Base-by-base conservation (phyloP, 495 filamentous ascomycete genomes). In the Podospora bellae-mahoneyi region DNA sequence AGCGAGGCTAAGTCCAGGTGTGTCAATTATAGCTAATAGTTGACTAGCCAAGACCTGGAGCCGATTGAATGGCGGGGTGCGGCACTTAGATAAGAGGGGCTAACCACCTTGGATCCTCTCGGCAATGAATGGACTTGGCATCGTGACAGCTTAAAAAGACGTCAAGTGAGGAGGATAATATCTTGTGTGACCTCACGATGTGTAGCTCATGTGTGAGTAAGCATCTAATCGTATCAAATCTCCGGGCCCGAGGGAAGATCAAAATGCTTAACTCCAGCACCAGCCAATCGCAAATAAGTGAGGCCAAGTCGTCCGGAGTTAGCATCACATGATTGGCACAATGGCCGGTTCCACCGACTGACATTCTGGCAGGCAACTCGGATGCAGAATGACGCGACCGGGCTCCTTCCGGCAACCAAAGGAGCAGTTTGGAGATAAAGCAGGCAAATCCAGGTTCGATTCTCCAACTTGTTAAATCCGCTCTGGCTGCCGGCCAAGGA, bases 301-400 rank as follows among this genome's bases (percentile, higher is more conserved):
- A 23, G 23, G 23, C 39, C 1, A 48, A 16, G 6, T 48, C 39
- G 7, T 0, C 39, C 39, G 39, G 64, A 79, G 20, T 78, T 76
- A 54, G 65, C 77, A 23, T 39, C 62, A 48, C 62, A 57, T 64
- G 67, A 60, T 30, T 60, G 62, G 28, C 9, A 48, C 39, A 48
- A 64, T 69, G 15, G 64, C 71, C 39, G 39, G 39, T 48, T 48
- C 39, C 39, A 48, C 39, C 39, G 39, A 48, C 2, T 16, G 30
- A 32, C 39, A 10, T 16, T 48, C 39, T 48, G 39, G 39, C 27
- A 77, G 67, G 13, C 60, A 32, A n/a, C 18, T 62, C 6, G 20
- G 20, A 27, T 62, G 60, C 30, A 28, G 60, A 62, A 62, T 62
- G 60, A 62, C 60, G 60, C 60, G 60, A 62, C 26, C 60, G 6